phyloP scores from a whole-genome alignment of 805 yeast species.

The Komagataella populi region DNA sequence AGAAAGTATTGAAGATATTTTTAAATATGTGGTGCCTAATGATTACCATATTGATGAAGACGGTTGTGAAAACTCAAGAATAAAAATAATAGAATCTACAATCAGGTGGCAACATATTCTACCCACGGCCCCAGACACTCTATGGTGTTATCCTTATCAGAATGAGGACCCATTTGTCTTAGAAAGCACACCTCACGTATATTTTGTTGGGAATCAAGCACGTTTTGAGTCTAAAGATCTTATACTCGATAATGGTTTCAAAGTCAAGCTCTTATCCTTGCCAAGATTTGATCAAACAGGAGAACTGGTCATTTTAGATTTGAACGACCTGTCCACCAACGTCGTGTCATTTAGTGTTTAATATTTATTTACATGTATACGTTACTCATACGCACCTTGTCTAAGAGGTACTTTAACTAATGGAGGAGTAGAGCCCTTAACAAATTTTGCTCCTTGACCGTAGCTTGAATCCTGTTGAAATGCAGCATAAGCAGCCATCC shows the following conservation, averaged over 20 bases:
- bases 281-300: conserved; percentile 64
- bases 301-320: conserved; percentile 47
- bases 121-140: conserved; percentile 94
- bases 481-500: conserved; percentile 29
- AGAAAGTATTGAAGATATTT: conserved; percentile 69
- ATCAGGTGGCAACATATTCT: conserved; percentile 75
- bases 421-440: conserved; percentile 19
- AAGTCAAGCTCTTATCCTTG: conserved; percentile 44
- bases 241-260: conserved; percentile 15
- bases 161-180: conserved; percentile 71
- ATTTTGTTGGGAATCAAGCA: conserved; percentile 77
- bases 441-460: conserved; percentile 31
- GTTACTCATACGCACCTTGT: conserved; percentile 5
- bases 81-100: conserved; percentile 51
- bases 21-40: conserved; percentile 45
- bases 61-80: conserved; percentile 18
- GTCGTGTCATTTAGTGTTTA: conserved; percentile 19
- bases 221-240: conserved; percentile 33
- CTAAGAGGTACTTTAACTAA: conserved; percentile 10
- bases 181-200: conserved; percentile 74
- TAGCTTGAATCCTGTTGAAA: conserved; percentile 49
- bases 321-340: conserved; percentile 40
- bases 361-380: conserved; percentile 1
- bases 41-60: conserved; percentile 9
- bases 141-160: conserved; percentile 77